Evolutionary conservation across 345 rosid genomes (phyloP).

Genomic region (Excoecaria agallocha): DNA sequence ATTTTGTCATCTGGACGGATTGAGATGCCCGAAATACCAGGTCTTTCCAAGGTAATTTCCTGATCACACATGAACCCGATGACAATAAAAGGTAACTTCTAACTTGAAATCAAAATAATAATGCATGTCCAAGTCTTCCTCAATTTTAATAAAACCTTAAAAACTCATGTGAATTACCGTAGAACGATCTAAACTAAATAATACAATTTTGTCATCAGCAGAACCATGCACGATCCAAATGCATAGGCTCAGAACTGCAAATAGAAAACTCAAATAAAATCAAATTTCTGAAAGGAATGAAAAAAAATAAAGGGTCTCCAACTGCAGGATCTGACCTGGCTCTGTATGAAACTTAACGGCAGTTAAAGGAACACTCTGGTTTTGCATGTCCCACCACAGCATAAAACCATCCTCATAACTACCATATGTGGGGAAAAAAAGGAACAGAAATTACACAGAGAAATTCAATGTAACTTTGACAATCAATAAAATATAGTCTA

Average conservation of each 20-base stretch:
- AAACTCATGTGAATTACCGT: slow-evolving; percentile 35
- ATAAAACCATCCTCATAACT: too few species aligned
- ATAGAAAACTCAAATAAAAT: slow-evolving; percentile 17
- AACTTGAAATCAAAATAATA: background rate
- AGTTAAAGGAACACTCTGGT: too few species aligned
- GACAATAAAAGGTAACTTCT: slow-evolving; percentile 4
- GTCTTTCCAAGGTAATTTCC: slow-evolving; percentile 67
- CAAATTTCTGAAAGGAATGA: slow-evolving; percentile 1
- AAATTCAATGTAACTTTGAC: too few species aligned
- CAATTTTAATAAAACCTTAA: background rate
- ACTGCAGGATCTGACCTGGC: slow-evolving; percentile 56
- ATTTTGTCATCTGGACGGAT: slow-evolving; percentile 74
- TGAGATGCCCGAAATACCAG: slow-evolving; percentile 72
- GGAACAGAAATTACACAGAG: too few species aligned
- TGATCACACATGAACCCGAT: slow-evolving; percentile 69
- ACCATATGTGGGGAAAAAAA: too few species aligned
- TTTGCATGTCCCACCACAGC: too few species aligned
- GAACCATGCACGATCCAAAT: slow-evolving; percentile 64
- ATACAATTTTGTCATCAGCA: slow-evolving; percentile 70
- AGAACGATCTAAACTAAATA: slow-evolving; percentile 66
- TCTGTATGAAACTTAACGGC: too few species aligned
- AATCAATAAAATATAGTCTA: too few species aligned
- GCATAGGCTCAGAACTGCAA: slow-evolving; percentile 66
- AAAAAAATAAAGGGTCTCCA: slow-evolving; percentile 9
- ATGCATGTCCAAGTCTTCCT: background rate